A percentile compares a stretch with the other conserved stretches of the same genome.
phyloP scores from a whole-genome alignment of 2,329 filamentous ascomycete genomes.

The Ophiostoma fasciatum region DNA sequence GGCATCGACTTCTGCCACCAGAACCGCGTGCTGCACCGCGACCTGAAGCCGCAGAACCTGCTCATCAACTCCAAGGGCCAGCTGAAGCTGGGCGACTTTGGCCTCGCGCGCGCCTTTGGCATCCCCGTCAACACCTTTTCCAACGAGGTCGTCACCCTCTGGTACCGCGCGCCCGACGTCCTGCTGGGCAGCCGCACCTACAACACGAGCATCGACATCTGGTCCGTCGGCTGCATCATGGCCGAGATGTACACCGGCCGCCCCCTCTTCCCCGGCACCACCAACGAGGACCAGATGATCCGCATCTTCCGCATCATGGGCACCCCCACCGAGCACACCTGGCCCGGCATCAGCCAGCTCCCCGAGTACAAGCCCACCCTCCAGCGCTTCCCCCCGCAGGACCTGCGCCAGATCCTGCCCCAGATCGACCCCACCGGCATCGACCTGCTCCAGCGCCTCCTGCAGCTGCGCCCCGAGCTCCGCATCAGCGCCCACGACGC shows the following conservation, averaged over 20 bases:
- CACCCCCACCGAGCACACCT: conserved; percentile 85
- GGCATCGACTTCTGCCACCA: conserved; percentile 98
- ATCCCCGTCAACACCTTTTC: conserved; percentile 98
- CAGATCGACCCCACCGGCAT: conserved; percentile 81
- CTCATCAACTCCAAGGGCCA: conserved; percentile 86
- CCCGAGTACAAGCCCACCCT: conserved; percentile 97
- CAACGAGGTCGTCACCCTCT: conserved; percentile 93
- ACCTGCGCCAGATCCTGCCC: conserved; percentile 71
- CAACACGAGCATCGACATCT: conserved; percentile 99
- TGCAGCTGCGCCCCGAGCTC: conserved; percentile 84
- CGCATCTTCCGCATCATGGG: conserved; percentile 99
- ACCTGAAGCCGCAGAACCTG: conserved; percentile 91
- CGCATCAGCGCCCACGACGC: conserved; percentile 79
- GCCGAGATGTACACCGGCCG: conserved; percentile 97
- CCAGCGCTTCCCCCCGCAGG: conserved; percentile 86
- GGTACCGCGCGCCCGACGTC: conserved; percentile 95
- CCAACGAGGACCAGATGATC: conserved; percentile 92
- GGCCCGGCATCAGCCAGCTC: conserved; percentile 88
- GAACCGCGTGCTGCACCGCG: conserved; percentile 87
- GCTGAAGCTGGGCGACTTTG: conserved; percentile 88
- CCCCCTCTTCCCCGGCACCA: conserved; percentile 90
- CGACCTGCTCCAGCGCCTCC: conserved; percentile 77
- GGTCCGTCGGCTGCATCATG: conserved; percentile 99
- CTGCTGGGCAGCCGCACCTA: conserved; percentile 88
- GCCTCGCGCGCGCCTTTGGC: conserved; percentile 83